A percentile compares a stretch with the other conserved stretches of the same genome.
phyloP scores from a whole-genome alignment of 352 stramenopile species.

The Peronospora farinosa region DNA sequence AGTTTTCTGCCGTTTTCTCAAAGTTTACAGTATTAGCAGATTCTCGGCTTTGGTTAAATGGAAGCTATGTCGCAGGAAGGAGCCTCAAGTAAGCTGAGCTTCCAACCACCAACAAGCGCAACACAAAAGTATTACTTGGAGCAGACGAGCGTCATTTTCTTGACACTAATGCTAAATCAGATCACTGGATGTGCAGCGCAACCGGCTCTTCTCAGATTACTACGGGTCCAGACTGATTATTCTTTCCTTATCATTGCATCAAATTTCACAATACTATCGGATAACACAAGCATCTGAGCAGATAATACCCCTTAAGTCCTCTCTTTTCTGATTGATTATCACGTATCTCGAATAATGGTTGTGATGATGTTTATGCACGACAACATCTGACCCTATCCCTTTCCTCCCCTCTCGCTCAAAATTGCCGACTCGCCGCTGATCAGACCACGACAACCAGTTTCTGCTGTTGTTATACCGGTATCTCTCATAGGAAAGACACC shows the following conservation, averaged over 20 bases:
- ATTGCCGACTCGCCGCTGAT: too few species aligned
- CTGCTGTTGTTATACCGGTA: not conserved
- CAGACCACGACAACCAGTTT: not conserved
- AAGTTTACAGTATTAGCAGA: not conserved
- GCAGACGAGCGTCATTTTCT: too few species aligned
- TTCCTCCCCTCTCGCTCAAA: conserved; percentile 13
- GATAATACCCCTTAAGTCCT: too few species aligned
- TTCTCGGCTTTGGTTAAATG: too few species aligned
- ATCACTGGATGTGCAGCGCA: too few species aligned
- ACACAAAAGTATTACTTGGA: too few species aligned
- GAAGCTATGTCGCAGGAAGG: too few species aligned
- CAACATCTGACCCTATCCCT: not conserved
- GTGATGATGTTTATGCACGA: too few species aligned
- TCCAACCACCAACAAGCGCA: too few species aligned
- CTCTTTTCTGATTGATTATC: not conserved
- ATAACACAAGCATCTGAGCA: not conserved
- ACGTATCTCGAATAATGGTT: not conserved
- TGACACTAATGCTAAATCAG: not conserved
- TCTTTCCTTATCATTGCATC: not conserved
- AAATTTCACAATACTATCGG: not conserved
- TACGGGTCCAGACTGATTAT: conserved; percentile 1
- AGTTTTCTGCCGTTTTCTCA: not conserved
- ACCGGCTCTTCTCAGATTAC: too few species aligned
- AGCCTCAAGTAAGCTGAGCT: too few species aligned
- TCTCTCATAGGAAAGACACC: not conserved